These are phyloP conservation scores for Colletotrichum lentis DNA, from an alignment of 2,329 filamentous ascomycete species.

Conservation along the genomic window DNA sequence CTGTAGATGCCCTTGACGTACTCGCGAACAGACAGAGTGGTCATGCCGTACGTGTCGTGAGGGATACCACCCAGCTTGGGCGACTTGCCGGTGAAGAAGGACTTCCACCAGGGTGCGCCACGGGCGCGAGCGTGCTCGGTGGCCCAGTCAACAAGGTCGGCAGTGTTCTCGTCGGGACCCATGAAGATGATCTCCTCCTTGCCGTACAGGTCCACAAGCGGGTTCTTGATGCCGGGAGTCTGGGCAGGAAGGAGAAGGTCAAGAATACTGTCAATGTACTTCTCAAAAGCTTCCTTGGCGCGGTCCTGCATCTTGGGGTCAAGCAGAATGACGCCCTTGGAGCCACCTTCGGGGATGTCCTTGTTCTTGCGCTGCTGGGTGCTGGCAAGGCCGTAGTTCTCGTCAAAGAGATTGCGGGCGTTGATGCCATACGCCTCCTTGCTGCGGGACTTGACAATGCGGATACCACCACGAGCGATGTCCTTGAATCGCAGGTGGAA, in stretches of 20 bases:
- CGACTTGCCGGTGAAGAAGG: conserved; percentile 99
- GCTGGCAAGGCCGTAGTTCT: conserved; percentile 98
- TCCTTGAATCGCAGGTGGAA: conserved; percentile 98
- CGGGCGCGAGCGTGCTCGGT: conserved; percentile 89
- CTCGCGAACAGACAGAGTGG: conserved; percentile 92
- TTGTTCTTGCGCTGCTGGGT: conserved; percentile 99
- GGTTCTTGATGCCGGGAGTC: conserved; percentile 98
- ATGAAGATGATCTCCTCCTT: conserved; percentile 98
- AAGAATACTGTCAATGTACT: conserved; percentile 99
- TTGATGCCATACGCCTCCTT: conserved; percentile 97
- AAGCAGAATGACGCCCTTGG: conserved; percentile 95
- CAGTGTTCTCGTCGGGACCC: conserved; percentile 99
- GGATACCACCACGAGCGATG: conserved; percentile 94
- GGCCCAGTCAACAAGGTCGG: conserved; percentile 97
- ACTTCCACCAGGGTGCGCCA: conserved; percentile 99
- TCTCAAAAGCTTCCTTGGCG: conserved; percentile 91
- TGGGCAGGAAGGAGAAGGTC: conserved; percentile 89
- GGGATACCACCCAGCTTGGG: conserved; percentile 95
- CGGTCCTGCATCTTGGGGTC: conserved; percentile 95
- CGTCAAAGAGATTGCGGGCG: conserved; percentile 93
- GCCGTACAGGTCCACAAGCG: conserved; percentile 92
- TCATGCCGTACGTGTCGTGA: conserved; percentile 97
- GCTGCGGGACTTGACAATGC: conserved; percentile 97
- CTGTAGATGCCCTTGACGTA: conserved; percentile 97
- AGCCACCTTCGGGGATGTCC: conserved; percentile 97